Base-by-base conservation (phyloP, 139 green algal species). In the Micractinium sp. region DNA sequence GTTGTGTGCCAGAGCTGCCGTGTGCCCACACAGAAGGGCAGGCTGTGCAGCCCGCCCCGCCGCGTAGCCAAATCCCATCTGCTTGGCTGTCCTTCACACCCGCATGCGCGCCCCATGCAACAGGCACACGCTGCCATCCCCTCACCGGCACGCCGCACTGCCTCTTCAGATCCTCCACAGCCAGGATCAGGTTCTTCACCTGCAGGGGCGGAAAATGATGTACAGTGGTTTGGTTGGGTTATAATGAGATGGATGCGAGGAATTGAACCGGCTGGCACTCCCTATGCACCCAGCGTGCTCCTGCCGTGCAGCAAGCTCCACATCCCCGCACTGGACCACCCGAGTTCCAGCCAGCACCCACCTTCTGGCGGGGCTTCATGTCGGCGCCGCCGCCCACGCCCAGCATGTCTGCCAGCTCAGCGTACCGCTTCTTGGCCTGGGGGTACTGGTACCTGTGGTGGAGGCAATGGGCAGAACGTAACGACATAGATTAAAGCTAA, bases 101-200 rank as follows among this genome's bases (percentile, higher is more conserved):
- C n/a, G n/a, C n/a, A n/a, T n/a, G n/a, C n/a, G n/a, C n/a, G n/a
- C n/a, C n/a, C n/a, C n/a, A n/a, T n/a, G n/a, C n/a, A n/a, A n/a
- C n/a, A n/a, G n/a, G n/a, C n/a, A n/a, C n/a, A n/a, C n/a, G n/a
- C n/a, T n/a, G n/a, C n/a, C n/a, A n/a, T n/a, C n/a, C n/a, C n/a
- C 82, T 78, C 82, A 87, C 23, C 35, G 94, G 92, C 22, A 97
- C 88, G 81, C 88, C 93, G 39, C 92, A 66, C 56, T 71, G 36
- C 2, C 35, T 36, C 93, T 97, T 96, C n/a, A 96, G 92, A 33
- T 91, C 90, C 91, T 96, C 94, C 25, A 96, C 80, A 23, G 91
- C 93, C 84, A 91, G 92, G 39, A 96, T 95, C 73, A 96, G 93
- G 73, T 85, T 86, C 47, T 71, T 61, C 36, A 87, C 85, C 87